Percentiles rank a stretch among this genome's conserved stretches.
phyloP scores from a whole-genome alignment of 1,139 yeast genomes.

The Debaryomyces fabryi region DNA sequence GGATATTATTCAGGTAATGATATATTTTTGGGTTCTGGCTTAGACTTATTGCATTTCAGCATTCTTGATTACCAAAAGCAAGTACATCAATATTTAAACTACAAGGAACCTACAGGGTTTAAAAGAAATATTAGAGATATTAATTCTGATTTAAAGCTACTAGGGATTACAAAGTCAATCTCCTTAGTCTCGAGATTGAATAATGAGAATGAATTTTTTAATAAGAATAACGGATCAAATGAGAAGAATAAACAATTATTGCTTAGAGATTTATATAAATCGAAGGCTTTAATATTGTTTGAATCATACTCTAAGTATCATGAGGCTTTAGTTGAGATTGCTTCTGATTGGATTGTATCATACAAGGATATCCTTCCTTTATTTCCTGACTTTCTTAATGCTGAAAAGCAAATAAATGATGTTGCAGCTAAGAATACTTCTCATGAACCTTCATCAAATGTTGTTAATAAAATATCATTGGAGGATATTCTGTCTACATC shows the following conservation, averaged over 20 bases:
- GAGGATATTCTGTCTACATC: constrained; percentile 29
- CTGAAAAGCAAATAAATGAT: constrained; percentile 17
- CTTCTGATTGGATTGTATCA: constrained; percentile 47
- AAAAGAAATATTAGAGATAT: constrained; percentile 28
- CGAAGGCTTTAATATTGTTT: constrained; percentile 37
- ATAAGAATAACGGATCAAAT: constrained; percentile 17
- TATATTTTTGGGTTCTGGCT: constrained; percentile 30
- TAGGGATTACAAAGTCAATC: constrained; percentile 43
- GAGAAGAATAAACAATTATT: constrained; percentile 35
- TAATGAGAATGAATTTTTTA: constrained; percentile 28
- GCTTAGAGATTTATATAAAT: constrained; percentile 36
- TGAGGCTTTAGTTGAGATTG: constrained; percentile 44
- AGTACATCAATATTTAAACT: constrained; percentile 39
- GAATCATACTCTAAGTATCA: constrained; percentile 40
- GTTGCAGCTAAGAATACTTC: constrained; percentile 7
- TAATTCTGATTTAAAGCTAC: constrained; percentile 31
- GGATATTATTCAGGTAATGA: constrained; percentile 18
- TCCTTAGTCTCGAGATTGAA: constrained; percentile 31
- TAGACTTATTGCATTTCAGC: constrained; percentile 34
- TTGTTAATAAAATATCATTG: constrained; percentile 30
- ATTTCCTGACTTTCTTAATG: constrained; percentile 46
- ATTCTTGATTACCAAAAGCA: constrained; percentile 41
- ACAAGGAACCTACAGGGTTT: constrained; percentile 22
- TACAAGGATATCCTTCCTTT: constrained; percentile 37
- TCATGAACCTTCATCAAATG: constrained; percentile 23